Conservation (phyloP, 2,329 filamentous ascomycete species). For the Lasiodiplodia hormozganensis region DNA sequence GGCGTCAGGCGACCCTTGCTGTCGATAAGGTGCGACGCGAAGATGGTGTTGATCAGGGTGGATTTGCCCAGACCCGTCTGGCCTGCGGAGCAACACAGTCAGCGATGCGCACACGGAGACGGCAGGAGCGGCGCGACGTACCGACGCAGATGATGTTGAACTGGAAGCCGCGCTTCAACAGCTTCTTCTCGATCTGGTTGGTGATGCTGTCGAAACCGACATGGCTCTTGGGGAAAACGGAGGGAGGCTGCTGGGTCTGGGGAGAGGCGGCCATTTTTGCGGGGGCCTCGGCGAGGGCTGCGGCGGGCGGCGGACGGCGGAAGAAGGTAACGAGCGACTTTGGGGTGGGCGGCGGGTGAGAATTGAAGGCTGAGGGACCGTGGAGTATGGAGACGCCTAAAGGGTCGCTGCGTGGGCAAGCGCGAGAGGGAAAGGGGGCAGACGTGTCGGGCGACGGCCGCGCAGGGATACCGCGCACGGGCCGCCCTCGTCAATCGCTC, state of each 20-base stretch:
- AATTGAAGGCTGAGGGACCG: slow-evolving; percentile 32
- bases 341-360: slow-evolving; percentile 32
- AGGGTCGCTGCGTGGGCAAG: slow-evolving; percentile 28
- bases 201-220: slow-evolving; percentile 99
- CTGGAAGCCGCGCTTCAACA: slow-evolving; percentile 98
- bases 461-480: slow-evolving; percentile 26
- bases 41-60: slow-evolving; percentile 99
- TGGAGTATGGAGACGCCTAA: slow-evolving; percentile 29
- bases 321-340: slow-evolving; percentile 24
- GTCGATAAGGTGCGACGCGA: slow-evolving; percentile 98
- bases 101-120: slow-evolving; percentile 3
- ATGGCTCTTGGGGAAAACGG: slow-evolving; percentile 90
- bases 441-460: slow-evolving; percentile 24
- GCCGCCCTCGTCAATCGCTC: slow-evolving; percentile 3
- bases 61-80: slow-evolving; percentile 99
- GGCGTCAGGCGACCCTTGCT: slow-evolving; percentile 94
- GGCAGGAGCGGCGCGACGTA: slow-evolving; percentile 61
- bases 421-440: slow-evolving; percentile 29
- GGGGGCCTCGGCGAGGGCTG: slow-evolving; percentile 31
- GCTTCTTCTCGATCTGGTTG: slow-evolving; percentile 98
- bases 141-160: slow-evolving; percentile 99
- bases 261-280: slow-evolving; percentile 69
- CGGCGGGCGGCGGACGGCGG: slow-evolving; percentile 29
- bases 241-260: slow-evolving; percentile 49
- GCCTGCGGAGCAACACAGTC: slow-evolving; percentile 61